These are phyloP conservation scores for Russula lepida DNA, from an alignment of 768 basidiomycete genomes.

Conservation along the genomic window DNA sequence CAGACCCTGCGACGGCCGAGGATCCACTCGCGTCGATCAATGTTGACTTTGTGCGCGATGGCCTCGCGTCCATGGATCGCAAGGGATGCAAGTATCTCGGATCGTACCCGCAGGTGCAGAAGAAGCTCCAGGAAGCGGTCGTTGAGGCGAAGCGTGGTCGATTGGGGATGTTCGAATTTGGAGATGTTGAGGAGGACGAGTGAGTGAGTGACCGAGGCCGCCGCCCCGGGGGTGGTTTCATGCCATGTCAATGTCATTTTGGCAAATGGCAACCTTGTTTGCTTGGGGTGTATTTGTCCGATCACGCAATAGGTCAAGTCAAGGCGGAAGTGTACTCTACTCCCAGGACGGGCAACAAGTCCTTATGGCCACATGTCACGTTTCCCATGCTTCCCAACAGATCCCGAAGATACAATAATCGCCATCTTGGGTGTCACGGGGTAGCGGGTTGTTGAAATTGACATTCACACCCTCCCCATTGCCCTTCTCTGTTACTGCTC, in stretches of 20 bases:
- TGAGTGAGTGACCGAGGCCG: conserved; percentile 15
- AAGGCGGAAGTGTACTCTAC: too few species aligned
- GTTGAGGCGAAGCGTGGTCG: conserved; percentile 64
- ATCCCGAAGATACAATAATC: conserved; percentile 25
- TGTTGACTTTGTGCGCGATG: conserved; percentile 82
- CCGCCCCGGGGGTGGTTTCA: not conserved
- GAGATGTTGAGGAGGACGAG: conserved; percentile 85
- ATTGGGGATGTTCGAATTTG: conserved; percentile 82
- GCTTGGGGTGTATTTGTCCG: not conserved
- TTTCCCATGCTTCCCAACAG: not conserved
- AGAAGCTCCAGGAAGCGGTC: conserved; percentile 54
- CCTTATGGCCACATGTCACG: not conserved
- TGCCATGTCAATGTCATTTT: not conserved
- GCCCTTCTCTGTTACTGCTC: conserved; percentile 25
- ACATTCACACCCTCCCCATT: conserved; percentile 21
- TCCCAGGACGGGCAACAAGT: not conserved
- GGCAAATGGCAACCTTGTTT: too few species aligned
- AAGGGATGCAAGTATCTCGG: conserved; percentile 66
- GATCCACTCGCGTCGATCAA: conserved; percentile 80
- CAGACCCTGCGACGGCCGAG: conserved; percentile 54
- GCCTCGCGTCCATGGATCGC: conserved; percentile 71
- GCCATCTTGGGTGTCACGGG: conserved; percentile 24
- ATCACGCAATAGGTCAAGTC: not conserved
- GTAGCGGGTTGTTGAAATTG: conserved; percentile 29
- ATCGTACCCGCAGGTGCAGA: conserved; percentile 60